phyloP scores from a whole-genome alignment of 371 early-diverging fungal species.

The Apophysomyces ossiformis region DNA sequence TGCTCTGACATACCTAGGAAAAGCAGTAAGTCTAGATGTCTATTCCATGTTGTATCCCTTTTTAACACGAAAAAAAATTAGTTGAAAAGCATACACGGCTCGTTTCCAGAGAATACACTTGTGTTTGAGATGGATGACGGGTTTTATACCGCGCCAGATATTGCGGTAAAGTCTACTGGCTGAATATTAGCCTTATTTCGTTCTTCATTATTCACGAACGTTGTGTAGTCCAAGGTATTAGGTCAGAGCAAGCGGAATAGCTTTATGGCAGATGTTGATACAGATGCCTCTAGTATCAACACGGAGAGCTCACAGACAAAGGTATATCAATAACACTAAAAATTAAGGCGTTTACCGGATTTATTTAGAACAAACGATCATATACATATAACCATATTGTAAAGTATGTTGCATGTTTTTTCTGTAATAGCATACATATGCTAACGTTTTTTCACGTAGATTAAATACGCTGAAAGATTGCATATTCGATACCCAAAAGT shows the following conservation, averaged over 20 bases:
- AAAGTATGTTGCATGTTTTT: constrained; percentile 27
- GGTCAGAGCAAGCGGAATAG: constrained; percentile 36
- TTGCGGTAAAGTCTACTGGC: constrained; percentile 22
- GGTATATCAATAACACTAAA: constrained; percentile 13
- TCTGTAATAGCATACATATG: background rate
- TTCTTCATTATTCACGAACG: background rate
- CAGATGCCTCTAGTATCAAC: constrained; percentile 26
- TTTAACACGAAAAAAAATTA: constrained; percentile 9
- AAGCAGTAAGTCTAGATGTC: constrained; percentile 33
- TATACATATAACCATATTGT: constrained; percentile 59
- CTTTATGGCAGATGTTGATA: constrained; percentile 14
- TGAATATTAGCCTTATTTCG: background rate
- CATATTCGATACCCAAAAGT: constrained; percentile 60
- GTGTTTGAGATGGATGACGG: constrained; percentile 60
- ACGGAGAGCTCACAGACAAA: constrained; percentile 24
- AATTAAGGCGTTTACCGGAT: background rate
- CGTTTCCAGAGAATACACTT: constrained; percentile 59
- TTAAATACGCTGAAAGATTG: constrained; percentile 60
- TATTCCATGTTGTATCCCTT: background rate
- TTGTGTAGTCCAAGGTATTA: constrained; percentile 15
- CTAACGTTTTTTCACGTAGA: constrained; percentile 13
- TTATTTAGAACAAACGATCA: constrained; percentile 45
- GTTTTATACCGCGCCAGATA: constrained; percentile 58
- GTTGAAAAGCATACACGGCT: constrained; percentile 41
- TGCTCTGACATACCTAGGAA: constrained; percentile 49